Evolutionary conservation across 75 land plant genomes (phyloP), one percentile per base, ranked within the genome.

Genomic region (Picea sitchensis): DNA sequence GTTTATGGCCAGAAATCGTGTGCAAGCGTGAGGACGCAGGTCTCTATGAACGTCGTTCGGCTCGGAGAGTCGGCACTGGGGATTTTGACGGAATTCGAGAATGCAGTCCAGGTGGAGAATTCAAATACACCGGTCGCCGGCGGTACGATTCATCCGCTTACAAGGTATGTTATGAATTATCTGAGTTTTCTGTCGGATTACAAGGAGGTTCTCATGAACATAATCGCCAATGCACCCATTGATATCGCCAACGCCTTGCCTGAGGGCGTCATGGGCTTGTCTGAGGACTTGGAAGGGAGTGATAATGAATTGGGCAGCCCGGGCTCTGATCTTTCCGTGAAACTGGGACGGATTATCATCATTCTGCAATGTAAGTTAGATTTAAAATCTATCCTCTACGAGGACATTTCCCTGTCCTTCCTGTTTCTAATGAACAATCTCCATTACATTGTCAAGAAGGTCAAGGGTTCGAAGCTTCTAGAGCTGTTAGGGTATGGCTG

Each of bases 111-210:
- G 54, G 76, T 68, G 47, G 93, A 93, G 30, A 15, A 82, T n/a
- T 95, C 95, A 1, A 79, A 64, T 80, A 92, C 71, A 11, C 87
- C 95, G 0, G 82, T 89, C 14, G 90, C 83, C n/a, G 84, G 85
- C 26, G 95, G 92, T 14, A 93, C 92, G 20, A 84, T 91, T 61
- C 98, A 95, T 64, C 98, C 98, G 5, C 65, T 91, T 23, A 86
- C 90, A 0, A 86, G 95, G 0, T 95, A 95, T 82, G 95, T 93
- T 14, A 95, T 95, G 98, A 95, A 95, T 77, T 95, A 95, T 83
- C 78, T 88, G 31, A 88, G 79, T 41, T 75, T 95, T 69, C 76
- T 93, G 61, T 91, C 84, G 9, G 95, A 84, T 78, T 95, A 91
- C 60, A 82, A 85, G n/a, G 82, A 84, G 14, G 82, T 92, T 4